These are phyloP conservation scores for Avena sativa DNA, from an alignment of 176 grass and related monocot species.

Conservation along the genomic window DNA sequence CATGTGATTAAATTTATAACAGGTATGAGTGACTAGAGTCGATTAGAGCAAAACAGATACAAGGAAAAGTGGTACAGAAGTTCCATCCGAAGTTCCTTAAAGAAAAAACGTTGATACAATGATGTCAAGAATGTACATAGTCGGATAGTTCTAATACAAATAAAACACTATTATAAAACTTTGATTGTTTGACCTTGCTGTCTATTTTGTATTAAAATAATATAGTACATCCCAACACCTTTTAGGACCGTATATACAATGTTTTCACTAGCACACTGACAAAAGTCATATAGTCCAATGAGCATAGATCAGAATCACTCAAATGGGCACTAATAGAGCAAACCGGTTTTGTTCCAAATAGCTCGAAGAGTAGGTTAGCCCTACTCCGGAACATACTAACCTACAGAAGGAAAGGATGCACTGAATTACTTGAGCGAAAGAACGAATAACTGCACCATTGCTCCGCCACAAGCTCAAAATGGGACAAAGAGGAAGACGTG, in stretches of 20 bases:
- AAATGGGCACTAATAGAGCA: neutral
- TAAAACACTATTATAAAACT: neutral
- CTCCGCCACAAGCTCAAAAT: conserved; percentile 4
- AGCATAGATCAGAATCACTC: neutral
- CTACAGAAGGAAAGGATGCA: neutral
- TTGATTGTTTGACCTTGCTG: neutral
- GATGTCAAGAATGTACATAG: neutral
- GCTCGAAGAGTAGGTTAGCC: neutral
- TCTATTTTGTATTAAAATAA: neutral
- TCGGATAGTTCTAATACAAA: neutral
- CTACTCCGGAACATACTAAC: neutral
- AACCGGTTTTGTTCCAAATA: conserved; percentile 6
- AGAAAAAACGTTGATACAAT: neutral
- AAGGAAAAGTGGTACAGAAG: neutral
- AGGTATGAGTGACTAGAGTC: neutral
- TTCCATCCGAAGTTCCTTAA: neutral
- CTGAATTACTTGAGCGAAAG: conserved; percentile 12
- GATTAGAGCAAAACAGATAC: neutral
- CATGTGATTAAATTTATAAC: neutral
- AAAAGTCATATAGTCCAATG: conserved; percentile 1
- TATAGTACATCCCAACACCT: neutral
- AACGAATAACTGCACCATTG: conserved; percentile 7
- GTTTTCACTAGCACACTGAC: neutral
- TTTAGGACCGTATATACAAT: neutral
- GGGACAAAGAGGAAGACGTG: neutral